A percentile compares a stretch with the other conserved stretches of the same genome.
Conservation (phyloP, 495 filamentous ascomycete species). For the Trichocladium antarcticum region DNA sequence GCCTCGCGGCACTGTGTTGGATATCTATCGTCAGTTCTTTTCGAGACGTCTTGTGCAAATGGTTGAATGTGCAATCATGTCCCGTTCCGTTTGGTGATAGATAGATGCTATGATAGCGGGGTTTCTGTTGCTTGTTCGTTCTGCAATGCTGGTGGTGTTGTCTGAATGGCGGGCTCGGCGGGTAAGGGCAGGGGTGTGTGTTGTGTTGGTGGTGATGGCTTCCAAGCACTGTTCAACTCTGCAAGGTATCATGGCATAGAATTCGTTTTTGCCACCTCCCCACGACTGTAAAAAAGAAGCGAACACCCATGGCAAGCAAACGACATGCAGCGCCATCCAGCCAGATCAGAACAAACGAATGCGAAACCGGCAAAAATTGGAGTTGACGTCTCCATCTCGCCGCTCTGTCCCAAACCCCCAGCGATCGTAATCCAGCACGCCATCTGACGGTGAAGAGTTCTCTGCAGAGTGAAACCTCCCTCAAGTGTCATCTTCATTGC, state of each 20-base stretch:
- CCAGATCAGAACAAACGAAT: neutral
- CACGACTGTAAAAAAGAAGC: too few species aligned
- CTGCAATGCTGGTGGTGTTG: too few species aligned
- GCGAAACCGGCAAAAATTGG: conserved; percentile 28
- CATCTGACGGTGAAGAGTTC: conserved; percentile 42
- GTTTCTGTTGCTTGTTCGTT: too few species aligned
- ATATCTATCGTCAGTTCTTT: too few species aligned
- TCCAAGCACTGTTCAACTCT: neutral
- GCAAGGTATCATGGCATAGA: neutral
- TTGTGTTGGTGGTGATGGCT: neutral
- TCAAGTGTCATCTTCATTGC: conserved; percentile 42
- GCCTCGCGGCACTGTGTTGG: conserved; percentile 36
- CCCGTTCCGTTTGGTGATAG: conserved; percentile 23
- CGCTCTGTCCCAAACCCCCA: conserved; percentile 37
- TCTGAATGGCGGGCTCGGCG: too few species aligned
- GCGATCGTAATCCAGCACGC: conserved; percentile 43
- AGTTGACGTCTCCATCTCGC: conserved; percentile 41
- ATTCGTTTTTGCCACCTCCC: neutral
- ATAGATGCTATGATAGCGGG: too few species aligned
- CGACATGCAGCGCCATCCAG: too few species aligned
- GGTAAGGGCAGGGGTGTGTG: too few species aligned
- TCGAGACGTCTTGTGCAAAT: too few species aligned
- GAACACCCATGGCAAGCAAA: too few species aligned
- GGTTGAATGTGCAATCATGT: too few species aligned
- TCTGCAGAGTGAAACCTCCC: conserved; percentile 45